Evolutionary conservation across 2,329 filamentous ascomycete genomes (phyloP).

Genomic region (Teratosphaeria nubilosa): DNA sequence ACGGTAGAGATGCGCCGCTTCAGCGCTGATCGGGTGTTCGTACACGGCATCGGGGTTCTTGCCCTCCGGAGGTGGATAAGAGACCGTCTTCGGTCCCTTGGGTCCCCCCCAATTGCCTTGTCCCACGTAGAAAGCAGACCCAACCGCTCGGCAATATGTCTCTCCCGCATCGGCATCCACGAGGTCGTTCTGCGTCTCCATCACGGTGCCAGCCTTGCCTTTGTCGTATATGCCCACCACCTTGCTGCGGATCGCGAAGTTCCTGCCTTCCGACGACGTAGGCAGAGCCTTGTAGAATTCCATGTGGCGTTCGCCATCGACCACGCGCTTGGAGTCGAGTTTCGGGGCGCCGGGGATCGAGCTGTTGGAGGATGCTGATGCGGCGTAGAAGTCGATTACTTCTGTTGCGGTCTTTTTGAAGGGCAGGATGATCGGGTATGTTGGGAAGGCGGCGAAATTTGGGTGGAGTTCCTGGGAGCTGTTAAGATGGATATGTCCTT

Average conservation of each 20-base stretch:
- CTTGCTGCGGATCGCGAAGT: constrained; percentile 67
- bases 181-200: constrained; percentile 68
- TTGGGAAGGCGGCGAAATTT: constrained; percentile 78
- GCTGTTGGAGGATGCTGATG: constrained; percentile 44
- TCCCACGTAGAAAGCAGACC: constrained; percentile 68
- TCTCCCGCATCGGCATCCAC: constrained; percentile 61
- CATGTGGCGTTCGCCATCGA: constrained; percentile 77
- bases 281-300: constrained; percentile 69
- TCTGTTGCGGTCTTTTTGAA: constrained; percentile 72
- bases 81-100: constrained; percentile 69
- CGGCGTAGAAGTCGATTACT: constrained; percentile 74
- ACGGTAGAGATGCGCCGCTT: constrained; percentile 68
- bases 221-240: constrained; percentile 85
- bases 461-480: constrained; percentile 69
- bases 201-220: constrained; percentile 69
- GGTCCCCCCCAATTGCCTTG: constrained; percentile 82
- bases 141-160: constrained; percentile 58
- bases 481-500: constrained; percentile 3
- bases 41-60: constrained; percentile 61
- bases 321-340: constrained; percentile 62
- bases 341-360: constrained; percentile 67
- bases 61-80: constrained; percentile 65
- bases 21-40: constrained; percentile 54
- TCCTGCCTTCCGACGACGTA: constrained; percentile 56
- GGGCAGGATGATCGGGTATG: constrained; percentile 71